phyloP scores from a whole-genome alignment of 2,329 filamentous ascomycete genomes.

The Dryadomyces quercus-mongolicae region DNA sequence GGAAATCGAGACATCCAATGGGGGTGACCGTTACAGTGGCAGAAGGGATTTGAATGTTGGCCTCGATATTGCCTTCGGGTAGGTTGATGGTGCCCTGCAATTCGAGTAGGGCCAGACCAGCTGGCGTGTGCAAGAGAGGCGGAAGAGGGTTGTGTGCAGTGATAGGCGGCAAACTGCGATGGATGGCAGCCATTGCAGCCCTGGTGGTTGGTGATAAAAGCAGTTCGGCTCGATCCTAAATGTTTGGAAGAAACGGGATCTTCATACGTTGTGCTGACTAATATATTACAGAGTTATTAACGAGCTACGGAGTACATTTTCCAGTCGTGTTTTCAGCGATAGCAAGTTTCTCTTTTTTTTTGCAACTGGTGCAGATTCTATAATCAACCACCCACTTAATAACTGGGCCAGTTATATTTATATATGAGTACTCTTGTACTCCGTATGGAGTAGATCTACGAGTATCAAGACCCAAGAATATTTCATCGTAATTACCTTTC shows the following conservation, averaged over 20 bases:
- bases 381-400: background rate
- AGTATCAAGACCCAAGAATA: too few species aligned
- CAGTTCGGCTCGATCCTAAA: too few species aligned
- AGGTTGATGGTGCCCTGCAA: constrained; percentile 80
- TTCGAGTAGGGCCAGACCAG: constrained; percentile 80
- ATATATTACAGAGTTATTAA: too few species aligned
- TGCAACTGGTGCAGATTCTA: too few species aligned
- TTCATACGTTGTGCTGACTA: too few species aligned
- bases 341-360: too few species aligned
- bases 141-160: constrained; percentile 51
- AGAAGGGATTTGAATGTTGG: constrained; percentile 5
- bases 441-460: too few species aligned
- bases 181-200: constrained; percentile 21
- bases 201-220: background rate
- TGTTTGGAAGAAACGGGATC: background rate
- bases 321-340: too few species aligned
- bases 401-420: too few species aligned
- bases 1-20: constrained; percentile 30
- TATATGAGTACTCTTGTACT: background rate
- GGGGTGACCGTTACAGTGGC: constrained; percentile 17
- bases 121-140: constrained; percentile 73
- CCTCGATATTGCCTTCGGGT: constrained; percentile 18
- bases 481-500: too few species aligned
- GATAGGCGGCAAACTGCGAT: constrained; percentile 19
- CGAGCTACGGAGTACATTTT: too few species aligned